Conservation (phyloP, 2,329 filamentous ascomycete species). For the Epichloe brachyelytri region DNA sequence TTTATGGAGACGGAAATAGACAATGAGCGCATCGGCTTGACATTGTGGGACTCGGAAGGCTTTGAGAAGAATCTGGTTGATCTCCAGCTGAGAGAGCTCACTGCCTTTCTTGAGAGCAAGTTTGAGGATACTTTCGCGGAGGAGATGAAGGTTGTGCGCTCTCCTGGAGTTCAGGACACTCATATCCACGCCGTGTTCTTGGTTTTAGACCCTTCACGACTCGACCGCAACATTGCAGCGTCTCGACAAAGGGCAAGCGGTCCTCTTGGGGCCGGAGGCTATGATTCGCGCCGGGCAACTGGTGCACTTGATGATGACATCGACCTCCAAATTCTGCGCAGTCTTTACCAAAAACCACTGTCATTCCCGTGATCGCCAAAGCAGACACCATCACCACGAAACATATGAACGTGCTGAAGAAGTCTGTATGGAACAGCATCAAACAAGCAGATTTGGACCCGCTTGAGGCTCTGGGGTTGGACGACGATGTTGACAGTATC, state of each 20-base stretch:
- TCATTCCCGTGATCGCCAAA: slow-evolving; percentile 91
- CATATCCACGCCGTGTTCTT: slow-evolving; percentile 96
- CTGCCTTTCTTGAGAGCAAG: slow-evolving; percentile 87
- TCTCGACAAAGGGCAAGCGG: slow-evolving; percentile 44
- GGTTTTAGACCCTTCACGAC: slow-evolving; percentile 72
- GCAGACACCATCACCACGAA: slow-evolving; percentile 92
- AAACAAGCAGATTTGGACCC: slow-evolving; percentile 80
- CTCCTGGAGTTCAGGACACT: slow-evolving; percentile 85
- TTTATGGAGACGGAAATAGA: slow-evolving; percentile 94
- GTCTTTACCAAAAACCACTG: slow-evolving; percentile 83
- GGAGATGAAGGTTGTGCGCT: slow-evolving; percentile 93
- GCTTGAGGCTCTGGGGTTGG: slow-evolving; percentile 71
- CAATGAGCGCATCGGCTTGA: slow-evolving; percentile 79
- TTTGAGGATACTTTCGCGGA: slow-evolving; percentile 96
- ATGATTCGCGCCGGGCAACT: slow-evolving; percentile 28
- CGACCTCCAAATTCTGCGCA: slow-evolving; percentile 79
- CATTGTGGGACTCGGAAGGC: slow-evolving; percentile 92
- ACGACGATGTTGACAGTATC: slow-evolving; percentile 56
- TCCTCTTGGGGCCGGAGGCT: slow-evolving; percentile 33
- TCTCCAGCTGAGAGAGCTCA: slow-evolving; percentile 83
- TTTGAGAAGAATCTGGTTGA: slow-evolving; percentile 92
- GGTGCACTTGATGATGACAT: slow-evolving; percentile 76
- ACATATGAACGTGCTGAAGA: slow-evolving; percentile 88
- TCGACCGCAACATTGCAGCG: slow-evolving; percentile 69
- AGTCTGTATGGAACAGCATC: slow-evolving; percentile 76